Conservation (phyloP, 768 basidiomycete species). For the Cystobasidium onofrii region DNA sequence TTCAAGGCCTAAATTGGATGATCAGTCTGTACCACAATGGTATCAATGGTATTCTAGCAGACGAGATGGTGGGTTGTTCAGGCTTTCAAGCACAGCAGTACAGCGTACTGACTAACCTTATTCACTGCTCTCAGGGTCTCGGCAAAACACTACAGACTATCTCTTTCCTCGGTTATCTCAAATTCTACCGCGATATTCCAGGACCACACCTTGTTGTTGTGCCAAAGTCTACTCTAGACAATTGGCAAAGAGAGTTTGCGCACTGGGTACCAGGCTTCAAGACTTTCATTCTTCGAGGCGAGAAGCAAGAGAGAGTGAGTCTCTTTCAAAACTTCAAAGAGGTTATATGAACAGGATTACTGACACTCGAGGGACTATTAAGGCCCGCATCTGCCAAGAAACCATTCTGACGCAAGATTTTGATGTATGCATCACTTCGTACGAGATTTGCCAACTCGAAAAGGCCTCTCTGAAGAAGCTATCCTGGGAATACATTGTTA, state of each 20-base stretch:
- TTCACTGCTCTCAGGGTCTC: slow-evolving; percentile 56
- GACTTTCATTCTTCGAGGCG: slow-evolving; percentile 70
- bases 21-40: slow-evolving; percentile 91
- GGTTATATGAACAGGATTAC: no score
- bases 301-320: slow-evolving; percentile 71
- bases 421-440: slow-evolving; percentile 88
- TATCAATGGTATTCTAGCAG: slow-evolving; percentile 90
- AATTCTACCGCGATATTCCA: slow-evolving; percentile 62
- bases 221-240: slow-evolving; percentile 96
- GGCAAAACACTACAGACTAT: slow-evolving; percentile 98
- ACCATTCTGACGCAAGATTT: slow-evolving; percentile 79
- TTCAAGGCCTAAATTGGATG: slow-evolving; percentile 97
- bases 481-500: slow-evolving; percentile 93
- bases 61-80: slow-evolving; percentile 68
- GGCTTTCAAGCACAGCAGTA: background rate
- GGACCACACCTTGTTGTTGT: slow-evolving; percentile 94
- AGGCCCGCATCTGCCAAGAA: slow-evolving; percentile 46
- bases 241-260: slow-evolving; percentile 89
- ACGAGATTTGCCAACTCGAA: slow-evolving; percentile 94
- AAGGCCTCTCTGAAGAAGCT: slow-evolving; percentile 87
- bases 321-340: no score
- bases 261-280: slow-evolving; percentile 85
- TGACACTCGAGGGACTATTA: no score
- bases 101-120: background rate
- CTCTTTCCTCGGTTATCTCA: slow-evolving; percentile 89